Percentiles rank a stretch among this genome's conserved stretches.
phyloP scores from a whole-genome alignment of 768 basidiomycete genomes.

The Nidularia pulvinata region DNA sequence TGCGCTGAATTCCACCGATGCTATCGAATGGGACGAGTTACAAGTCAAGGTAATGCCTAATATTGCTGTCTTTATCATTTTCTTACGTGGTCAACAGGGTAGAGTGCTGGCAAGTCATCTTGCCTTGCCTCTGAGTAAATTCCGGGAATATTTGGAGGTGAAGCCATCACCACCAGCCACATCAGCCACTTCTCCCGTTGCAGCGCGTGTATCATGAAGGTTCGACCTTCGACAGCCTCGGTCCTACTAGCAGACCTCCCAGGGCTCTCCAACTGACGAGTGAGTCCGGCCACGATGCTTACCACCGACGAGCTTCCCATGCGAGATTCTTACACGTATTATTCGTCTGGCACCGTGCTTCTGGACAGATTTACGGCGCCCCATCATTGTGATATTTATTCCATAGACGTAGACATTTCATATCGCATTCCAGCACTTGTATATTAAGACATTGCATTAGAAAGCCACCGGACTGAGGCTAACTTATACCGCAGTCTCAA shows the following conservation, averaged over 20 bases:
- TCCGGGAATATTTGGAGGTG: constrained; percentile 29
- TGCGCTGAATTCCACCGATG: constrained; percentile 61
- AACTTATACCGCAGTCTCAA: neutral
- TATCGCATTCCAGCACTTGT: constrained; percentile 5
- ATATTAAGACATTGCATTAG: constrained; percentile 7
- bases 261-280: neutral
- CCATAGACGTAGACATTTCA: constrained; percentile 5
- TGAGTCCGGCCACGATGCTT: too few relatives aligned
- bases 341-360: too few relatives aligned
- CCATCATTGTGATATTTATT: neutral
- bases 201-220: constrained; percentile 11
- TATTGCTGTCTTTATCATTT: constrained; percentile 2
- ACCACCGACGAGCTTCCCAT: too few relatives aligned
- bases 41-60: constrained; percentile 51
- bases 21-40: constrained; percentile 68
- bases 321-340: too few relatives aligned
- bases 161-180: constrained; percentile 20
- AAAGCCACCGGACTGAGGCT: neutral
- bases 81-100: constrained; percentile 26
- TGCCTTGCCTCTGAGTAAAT: constrained; percentile 40
- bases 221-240: neutral
- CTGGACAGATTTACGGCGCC: neutral
- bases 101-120: constrained; percentile 40
- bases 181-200: constrained; percentile 28
- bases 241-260: neutral